Base-by-base conservation (phyloP, 1,139 yeast genomes). In the Candida frijolesensis region DNA sequence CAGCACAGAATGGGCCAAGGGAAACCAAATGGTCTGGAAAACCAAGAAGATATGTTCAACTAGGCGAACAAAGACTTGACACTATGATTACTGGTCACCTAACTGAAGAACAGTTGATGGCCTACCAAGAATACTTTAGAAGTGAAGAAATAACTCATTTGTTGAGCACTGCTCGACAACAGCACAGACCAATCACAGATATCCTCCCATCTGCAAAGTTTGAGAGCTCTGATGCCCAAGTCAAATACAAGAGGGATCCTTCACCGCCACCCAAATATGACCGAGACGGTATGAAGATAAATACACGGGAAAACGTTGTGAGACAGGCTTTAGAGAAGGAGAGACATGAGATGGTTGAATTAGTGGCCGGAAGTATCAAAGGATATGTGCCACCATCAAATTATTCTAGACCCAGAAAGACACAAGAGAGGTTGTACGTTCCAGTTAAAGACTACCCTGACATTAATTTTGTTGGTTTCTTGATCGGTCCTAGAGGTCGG, bases 261-360 rank as follows among this genome's bases (percentile, higher is more conserved):
- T 89, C 97, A 4, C 98, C 99, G 0, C 94, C 97, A 6, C 99
- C 99, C 1, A 83, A 82, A 54, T 95, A 94, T 66, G 98, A 95
- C 68, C 68, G 76, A 38, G 70, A 74, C 29, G 99, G 99, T 47
- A 85, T 84, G 62, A 84, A 98, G 62, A 82, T 82, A 14, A 94
- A 95, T 64, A 91, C 98, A 0, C 72, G 96, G 50, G 96, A 89
- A 46, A 79, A 76, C 37, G 72, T 96, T 45, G 80, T 83, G 49
- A 74, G 75, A 48, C 80, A 80, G 46, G 75, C 76, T 48, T 70
- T 88, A 44, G 96, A 90, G 59, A 84, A 83, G 53, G 98, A 94
- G 66, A 77, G 97, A 52, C 89, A 89, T 64, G 72, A 76, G 48
- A 72, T 94, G 50, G 87, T 94, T 15, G 95, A 89, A 57, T 70